These are phyloP conservation scores for Penicillium sp. DNA, from an alignment of 2,329 filamentous ascomycete genomes.

Conservation along the genomic window DNA sequence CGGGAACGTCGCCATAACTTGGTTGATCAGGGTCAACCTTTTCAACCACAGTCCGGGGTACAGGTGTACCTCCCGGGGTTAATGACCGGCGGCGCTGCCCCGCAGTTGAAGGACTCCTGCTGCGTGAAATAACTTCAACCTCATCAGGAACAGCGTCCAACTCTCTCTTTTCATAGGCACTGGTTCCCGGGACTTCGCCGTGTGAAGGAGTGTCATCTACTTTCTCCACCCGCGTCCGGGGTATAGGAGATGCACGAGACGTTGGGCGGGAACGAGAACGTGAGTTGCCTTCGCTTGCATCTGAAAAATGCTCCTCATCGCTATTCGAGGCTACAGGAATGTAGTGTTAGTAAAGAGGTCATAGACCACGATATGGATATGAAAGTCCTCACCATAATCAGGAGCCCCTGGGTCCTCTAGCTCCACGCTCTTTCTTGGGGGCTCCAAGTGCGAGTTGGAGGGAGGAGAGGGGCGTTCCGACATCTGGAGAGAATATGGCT, in stretches of 20 bases:
- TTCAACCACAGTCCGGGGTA: constrained; percentile 66
- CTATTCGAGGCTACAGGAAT: constrained; percentile 53
- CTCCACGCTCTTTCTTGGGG: constrained; percentile 60
- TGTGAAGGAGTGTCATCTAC: constrained; percentile 63
- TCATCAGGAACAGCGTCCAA: constrained; percentile 68
- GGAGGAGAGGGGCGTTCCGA: constrained; percentile 43
- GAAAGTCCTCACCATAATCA: constrained; percentile 54
- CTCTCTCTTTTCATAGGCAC: constrained; percentile 61
- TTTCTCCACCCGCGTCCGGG: constrained; percentile 66
- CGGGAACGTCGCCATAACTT: constrained; percentile 65
- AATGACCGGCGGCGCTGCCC: constrained; percentile 50
- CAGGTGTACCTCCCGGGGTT: constrained; percentile 57
- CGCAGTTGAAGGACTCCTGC: constrained; percentile 48
- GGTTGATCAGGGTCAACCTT: constrained; percentile 62
- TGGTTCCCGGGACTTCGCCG: constrained; percentile 66
- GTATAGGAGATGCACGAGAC: constrained; percentile 59
- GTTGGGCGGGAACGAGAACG: constrained; percentile 40
- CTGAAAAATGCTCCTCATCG: constrained; percentile 68
- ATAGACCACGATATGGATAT: neutral
- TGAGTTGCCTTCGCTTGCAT: constrained; percentile 63
- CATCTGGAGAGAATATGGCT: constrained; percentile 34
- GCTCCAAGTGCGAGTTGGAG: constrained; percentile 53
- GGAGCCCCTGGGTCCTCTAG: constrained; percentile 62
- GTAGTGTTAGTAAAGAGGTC: constrained; percentile 14
- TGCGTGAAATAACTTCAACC: constrained; percentile 59